Base-by-base conservation (phyloP, 495 filamentous ascomycete genomes). In the Lophium mytilinum region DNA sequence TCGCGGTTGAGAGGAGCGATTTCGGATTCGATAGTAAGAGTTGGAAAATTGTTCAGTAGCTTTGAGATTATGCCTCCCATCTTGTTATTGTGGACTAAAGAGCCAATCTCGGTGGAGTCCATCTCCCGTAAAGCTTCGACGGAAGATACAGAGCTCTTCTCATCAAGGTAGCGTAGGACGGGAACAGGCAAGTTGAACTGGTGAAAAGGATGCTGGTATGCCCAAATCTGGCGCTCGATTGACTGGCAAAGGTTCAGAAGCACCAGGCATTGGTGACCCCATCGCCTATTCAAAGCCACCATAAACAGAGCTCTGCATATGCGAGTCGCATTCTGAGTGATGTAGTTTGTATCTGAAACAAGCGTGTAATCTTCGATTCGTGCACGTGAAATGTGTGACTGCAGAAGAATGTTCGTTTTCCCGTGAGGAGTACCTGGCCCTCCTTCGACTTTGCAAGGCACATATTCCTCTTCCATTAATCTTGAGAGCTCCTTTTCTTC, bases 241-340 rank as follows among this genome's bases (percentile, higher is more conserved):
- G 91, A 94, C 71, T 96, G 95, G 72, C 92, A 92, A 52, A 99
- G 73, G 6, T 87, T 89, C 47, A 96, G 69, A 40, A 99, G 72
- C 9, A 97, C 88, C 18, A 91, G 78, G 63, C 93, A 97, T 67
- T 97, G 89, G 61, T 93, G 83, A 8, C 93, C 93, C 93, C 93
- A 99, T 55, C 87, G 79, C 37, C 94, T 76, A 65, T 96, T 96
- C 49, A 99, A 72, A 3, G 93, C 91, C 62, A 97, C 95, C 88
- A 96, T 94, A 71, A 99, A 99, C 7, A 99, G 72, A 14, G 93
- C 88, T 52, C 93, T 81, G 68, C 91, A 96, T 52, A 99, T 97
- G 68, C 93, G 84, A 2, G 89, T 89, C 10, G 94, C 82, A 65
- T 97, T 96, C 69, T 99, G 93, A 1, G 94, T 87, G 30, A 99